Conservation (phyloP, 306 rosid species). For the apple (Malus domestica) region DNA sequence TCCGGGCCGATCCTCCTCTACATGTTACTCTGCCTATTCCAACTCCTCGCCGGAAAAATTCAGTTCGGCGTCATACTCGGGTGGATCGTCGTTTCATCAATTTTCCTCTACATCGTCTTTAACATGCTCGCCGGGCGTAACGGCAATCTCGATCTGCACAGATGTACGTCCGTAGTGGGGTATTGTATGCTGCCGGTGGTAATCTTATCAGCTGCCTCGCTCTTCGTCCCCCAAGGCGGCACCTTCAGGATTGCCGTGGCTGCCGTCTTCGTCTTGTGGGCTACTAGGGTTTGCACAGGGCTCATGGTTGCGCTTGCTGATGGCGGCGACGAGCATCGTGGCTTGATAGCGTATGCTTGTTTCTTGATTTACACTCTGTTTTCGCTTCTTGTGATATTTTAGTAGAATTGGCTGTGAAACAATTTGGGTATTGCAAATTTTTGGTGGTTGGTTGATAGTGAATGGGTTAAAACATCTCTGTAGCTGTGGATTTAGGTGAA, state of each 20-base stretch:
- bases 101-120: constrained; percentile 82
- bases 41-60: constrained; percentile 88
- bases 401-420: constrained; percentile 16
- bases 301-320: constrained; percentile 77
- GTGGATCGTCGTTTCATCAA: constrained; percentile 90
- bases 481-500: neutral
- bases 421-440: constrained; percentile 18
- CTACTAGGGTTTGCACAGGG: constrained; percentile 71
- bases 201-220: constrained; percentile 63
- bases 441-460: constrained; percentile 17
- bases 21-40: constrained; percentile 77
- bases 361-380: constrained; percentile 91
- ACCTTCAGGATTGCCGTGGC: constrained; percentile 44
- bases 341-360: constrained; percentile 83
- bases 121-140: constrained; percentile 91
- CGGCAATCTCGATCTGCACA: constrained; percentile 81
- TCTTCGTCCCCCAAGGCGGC: constrained; percentile 68
- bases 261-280: constrained; percentile 74
- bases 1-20: constrained; percentile 93
- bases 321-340: constrained; percentile 91
- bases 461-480: neutral
- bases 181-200: constrained; percentile 85
- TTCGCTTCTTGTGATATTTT: constrained; percentile 83
- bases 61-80: constrained; percentile 93
- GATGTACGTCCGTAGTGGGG: constrained; percentile 90